Base-by-base conservation (phyloP, 176 grass and related monocot genomes). In the Dactylis glomerata region DNA sequence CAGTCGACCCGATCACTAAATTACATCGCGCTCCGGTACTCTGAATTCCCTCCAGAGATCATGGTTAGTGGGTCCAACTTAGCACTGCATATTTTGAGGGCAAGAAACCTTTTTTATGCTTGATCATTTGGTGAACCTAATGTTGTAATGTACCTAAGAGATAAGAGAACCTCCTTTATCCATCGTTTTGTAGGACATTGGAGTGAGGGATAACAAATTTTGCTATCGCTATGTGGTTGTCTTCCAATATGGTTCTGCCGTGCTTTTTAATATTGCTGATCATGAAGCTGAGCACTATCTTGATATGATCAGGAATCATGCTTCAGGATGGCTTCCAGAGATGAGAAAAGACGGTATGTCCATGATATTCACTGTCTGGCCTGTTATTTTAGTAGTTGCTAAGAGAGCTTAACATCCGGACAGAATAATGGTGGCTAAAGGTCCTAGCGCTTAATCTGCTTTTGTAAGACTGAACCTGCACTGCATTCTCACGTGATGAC, bases 161-260 rank as follows among this genome's bases (percentile, higher is more conserved):
- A 10, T 33, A 63, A 63, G 34, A 74, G 83, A 20, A 47, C 23
- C 16, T 44, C 37, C 30, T 75, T 83, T 20, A 46, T 0, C 12
- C 82, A 54, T 47, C 31, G 34, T 75, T 81, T 38, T 85, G 68
- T 68, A 94, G 92, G 84, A 91, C 44, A 92, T 91, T 70, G 90
- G 92, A 73, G 84, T 91, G 22, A 92, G 89, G 78, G 95, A 94
- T 58, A 91, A 74, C 62, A 87, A 81, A 80, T 88, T 90, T 85
- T 94, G 85, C 70, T 92, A 84, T 68, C 92, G 92, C 63, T 94
- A 94, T 46, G 90, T 97, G 15, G 80, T 97, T n/a, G 83, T 97
- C 55, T 97, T 97, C 71, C 94, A 97, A 62, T 97, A 97, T 86
- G 95, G 95, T 34, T 97, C 92, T 68, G 92, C 90, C 42, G 95